Conservation (phyloP, 495 filamentous ascomycete species). For the Xylaria nigripes region DNA sequence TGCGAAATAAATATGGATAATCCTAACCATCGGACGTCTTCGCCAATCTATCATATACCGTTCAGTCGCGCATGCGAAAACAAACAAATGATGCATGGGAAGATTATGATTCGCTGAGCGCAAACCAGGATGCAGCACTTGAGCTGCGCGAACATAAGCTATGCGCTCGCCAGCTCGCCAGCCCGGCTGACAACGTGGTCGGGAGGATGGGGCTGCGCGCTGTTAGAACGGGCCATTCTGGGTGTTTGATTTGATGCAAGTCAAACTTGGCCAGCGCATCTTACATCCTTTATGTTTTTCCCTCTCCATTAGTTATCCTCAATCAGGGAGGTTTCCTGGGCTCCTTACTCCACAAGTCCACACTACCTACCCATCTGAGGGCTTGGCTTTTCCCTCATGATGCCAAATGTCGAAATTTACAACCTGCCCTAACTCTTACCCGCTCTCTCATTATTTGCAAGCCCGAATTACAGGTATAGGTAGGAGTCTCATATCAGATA, state of each 20-base stretch:
- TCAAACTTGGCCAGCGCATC: conserved; percentile 31
- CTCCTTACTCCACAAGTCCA: conserved; percentile 5
- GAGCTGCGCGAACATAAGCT: conserved; percentile 16
- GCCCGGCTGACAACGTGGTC: conserved; percentile 21
- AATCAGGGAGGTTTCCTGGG: conserved; percentile 1
- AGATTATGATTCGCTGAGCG: conserved; percentile 22
- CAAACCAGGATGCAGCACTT: conserved; percentile 25
- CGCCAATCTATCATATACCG: conserved; percentile 21
- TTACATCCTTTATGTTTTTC: conserved; percentile 18
- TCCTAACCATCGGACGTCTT: conserved; percentile 14
- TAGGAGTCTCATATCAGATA: neutral
- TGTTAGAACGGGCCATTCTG: conserved; percentile 23
- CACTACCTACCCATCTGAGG: conserved; percentile 12
- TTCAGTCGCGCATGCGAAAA: conserved; percentile 26
- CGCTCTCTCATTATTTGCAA: neutral
- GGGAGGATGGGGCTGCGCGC: conserved; percentile 21
- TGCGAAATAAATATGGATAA: no score
- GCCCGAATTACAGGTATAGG: neutral
- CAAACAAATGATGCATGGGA: conserved; percentile 21
- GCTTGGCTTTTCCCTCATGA: neutral
- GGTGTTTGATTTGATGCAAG: conserved; percentile 30
- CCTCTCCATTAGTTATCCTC: conserved; percentile 2
- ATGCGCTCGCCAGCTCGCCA: conserved; percentile 14
- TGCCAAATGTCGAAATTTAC: neutral
- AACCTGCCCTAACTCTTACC: neutral